A percentile compares a stretch with the other conserved stretches of the same genome.
These are phyloP conservation scores for Claviceps africana DNA, from an alignment of 2,329 filamentous ascomycete genomes.

Conservation along the genomic window DNA sequence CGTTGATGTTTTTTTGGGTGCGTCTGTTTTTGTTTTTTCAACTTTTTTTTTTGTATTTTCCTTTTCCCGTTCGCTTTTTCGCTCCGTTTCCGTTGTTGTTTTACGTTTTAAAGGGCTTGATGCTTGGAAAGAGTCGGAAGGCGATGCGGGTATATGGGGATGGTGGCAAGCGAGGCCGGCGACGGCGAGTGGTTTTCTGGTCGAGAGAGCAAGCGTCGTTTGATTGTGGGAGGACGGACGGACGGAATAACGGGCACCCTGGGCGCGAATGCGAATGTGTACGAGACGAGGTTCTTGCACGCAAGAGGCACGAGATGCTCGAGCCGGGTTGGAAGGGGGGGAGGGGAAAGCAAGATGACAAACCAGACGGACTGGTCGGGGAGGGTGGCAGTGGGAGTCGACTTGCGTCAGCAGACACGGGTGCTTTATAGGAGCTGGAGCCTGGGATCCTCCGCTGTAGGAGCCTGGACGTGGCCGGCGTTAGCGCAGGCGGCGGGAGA, in stretches of 20 bases:
- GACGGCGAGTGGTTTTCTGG: background rate
- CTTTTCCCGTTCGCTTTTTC: background rate
- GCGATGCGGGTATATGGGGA: background rate
- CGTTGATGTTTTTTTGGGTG: constrained; percentile 7
- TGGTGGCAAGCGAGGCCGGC: background rate
- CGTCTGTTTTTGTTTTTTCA: background rate
- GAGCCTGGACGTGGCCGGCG: too few species aligned
- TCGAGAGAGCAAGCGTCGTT: background rate
- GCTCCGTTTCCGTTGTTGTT: background rate
- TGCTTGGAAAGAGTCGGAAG: background rate
- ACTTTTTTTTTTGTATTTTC: background rate
- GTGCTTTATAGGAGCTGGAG: background rate
- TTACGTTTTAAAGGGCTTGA: background rate
- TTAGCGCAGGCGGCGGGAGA: background rate
- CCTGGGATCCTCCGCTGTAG: too few species aligned
- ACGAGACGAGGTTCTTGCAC: background rate
- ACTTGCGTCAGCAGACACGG: background rate
- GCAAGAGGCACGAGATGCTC: background rate
- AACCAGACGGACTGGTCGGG: background rate
- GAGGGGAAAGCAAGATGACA: background rate
- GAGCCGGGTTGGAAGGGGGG: too few species aligned
- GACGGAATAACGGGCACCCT: too few species aligned
- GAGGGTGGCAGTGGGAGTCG: too few species aligned
- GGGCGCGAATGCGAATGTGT: background rate
- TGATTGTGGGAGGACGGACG: background rate